Base-by-base conservation (phyloP, 257 asterid species). In the Catharanthus roseus region DNA sequence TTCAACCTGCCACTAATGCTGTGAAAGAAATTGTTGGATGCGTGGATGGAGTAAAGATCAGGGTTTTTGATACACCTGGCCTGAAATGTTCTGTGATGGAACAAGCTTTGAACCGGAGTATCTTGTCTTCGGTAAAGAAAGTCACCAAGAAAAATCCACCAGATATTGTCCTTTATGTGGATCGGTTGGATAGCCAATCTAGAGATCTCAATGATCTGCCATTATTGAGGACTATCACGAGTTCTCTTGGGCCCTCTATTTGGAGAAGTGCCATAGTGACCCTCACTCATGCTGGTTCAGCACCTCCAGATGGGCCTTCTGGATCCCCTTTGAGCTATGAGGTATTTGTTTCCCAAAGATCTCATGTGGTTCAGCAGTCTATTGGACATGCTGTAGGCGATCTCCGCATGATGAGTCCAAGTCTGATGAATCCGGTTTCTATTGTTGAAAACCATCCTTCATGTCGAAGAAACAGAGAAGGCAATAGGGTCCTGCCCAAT, bases 261-360 rank as follows among this genome's bases (percentile, higher is more conserved):
- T 93, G 97, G 99, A 82, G 96, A 74, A 93, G 86, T 65, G 90
- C 95, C 23, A 82, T 93, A 50, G 95, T 93, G 70, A 89, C 99
- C 34, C 90, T 93, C 23, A 91, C 99, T 29, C 99, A 93, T 74
- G 96, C 86, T 68, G 90, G 95, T 53, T 91, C 93, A 21, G 99
- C 99, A 1, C 99, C 99, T 11, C 97, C 99, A 29, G 99, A 93
- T 57, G 99, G 99, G 23, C 95, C 95, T 36, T 75, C 95, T 3
- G 99, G 99, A 28, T 45, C 85, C 65, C 96, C 99, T 50, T 73
- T 93, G 79, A 86, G 96, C 82, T 93, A 91, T 53, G 99, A 93
- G 65, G 85, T 79, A 18, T 91, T 93, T 29, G 90, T 89, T 55
- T 77, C 95, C 41, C 99, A 93, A 70, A 85, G 99, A 75, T 93